Evolutionary conservation across 2,329 filamentous ascomycete genomes (phyloP), one percentile per base, ranked within the genome.

Genomic region (Sporothrix pseudoabietina): DNA sequence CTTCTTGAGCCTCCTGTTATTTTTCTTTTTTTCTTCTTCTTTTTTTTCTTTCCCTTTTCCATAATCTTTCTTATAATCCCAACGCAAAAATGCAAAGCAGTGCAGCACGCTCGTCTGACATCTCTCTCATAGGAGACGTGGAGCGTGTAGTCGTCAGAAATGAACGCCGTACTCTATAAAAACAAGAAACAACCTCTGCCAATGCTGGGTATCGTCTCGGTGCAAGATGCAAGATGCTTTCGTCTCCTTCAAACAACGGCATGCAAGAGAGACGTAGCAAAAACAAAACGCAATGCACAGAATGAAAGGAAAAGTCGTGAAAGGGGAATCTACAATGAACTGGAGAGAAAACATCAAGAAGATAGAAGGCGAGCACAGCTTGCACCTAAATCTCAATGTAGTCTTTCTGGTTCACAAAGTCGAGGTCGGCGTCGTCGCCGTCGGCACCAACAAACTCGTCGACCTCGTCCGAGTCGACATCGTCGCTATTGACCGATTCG

Each of bases 381-480:
- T 44, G 41, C 54, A 19, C 55, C 30, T 79, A 82, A 73, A 87
- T 81, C 70, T 83, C 81, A 79, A 91, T 87, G 78, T 86, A 91
- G 79, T 91, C 89, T 80, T 86, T 85, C 77, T 88, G 84, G 77
- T 86, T 83, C 73, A 85, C 83, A 79, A 90, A 87, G 75, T 88
- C 87, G 72, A 84, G 81, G 76, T 88, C 86, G 26, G 74, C 74
- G 71, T 86, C 83, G 73, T 82, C 84, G 73, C 87, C 86, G 74
- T 87, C 85, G 72, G 86, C 83, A 49, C 83, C 83, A 75, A 91
- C 85, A 78, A 90, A 89, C 80, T 91, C 89, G 78, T 91, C 90
- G 74, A 91, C 85, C 75, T 88, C 89, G 79, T 94, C 92, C 72
- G 92, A 94, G 82, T 94, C 92, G 78, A 93, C 87, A 80, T 95